These are phyloP conservation scores for Penicillium sp. DNA, from an alignment of 2,329 filamentous ascomycete genomes.

Conservation along the genomic window DNA sequence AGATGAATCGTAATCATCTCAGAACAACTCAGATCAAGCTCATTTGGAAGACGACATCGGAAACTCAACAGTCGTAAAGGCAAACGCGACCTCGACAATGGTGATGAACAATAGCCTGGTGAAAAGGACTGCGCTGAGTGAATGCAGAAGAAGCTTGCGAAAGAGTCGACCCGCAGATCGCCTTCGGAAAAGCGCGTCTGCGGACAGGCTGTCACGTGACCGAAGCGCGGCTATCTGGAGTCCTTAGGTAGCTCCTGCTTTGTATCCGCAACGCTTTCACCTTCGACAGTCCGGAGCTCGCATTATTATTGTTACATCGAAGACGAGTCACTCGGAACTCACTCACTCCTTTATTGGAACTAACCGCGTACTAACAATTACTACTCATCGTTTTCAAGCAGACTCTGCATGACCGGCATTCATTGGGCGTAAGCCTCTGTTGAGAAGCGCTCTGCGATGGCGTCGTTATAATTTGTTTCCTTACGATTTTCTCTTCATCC, in stretches of 20 bases:
- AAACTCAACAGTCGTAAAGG: not conserved
- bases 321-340: not conserved
- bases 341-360: no score
- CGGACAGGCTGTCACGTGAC: constrained; percentile 22
- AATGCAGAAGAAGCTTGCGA: constrained; percentile 14
- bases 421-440: not conserved
- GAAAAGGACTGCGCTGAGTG: constrained; percentile 12
- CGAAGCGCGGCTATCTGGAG: constrained; percentile 5
- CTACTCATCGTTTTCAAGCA: not conserved
- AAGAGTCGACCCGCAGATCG: constrained; percentile 15
- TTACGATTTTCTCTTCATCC: not conserved
- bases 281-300: not conserved
- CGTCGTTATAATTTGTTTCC: constrained; percentile 10
- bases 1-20: constrained; percentile 37
- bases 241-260: constrained; percentile 9
- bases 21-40: constrained; percentile 18
- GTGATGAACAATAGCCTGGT: constrained; percentile 17
- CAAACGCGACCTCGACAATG: not conserved
- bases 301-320: not conserved
- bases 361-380: not conserved
- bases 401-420: not conserved
- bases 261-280: no score
- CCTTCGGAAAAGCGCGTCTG: constrained; percentile 17
- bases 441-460: constrained; percentile 7
- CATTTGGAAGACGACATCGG: not conserved